Evolutionary conservation across 164 flowering plant species (phyloP).

Genomic region (Vitis labrusca): DNA sequence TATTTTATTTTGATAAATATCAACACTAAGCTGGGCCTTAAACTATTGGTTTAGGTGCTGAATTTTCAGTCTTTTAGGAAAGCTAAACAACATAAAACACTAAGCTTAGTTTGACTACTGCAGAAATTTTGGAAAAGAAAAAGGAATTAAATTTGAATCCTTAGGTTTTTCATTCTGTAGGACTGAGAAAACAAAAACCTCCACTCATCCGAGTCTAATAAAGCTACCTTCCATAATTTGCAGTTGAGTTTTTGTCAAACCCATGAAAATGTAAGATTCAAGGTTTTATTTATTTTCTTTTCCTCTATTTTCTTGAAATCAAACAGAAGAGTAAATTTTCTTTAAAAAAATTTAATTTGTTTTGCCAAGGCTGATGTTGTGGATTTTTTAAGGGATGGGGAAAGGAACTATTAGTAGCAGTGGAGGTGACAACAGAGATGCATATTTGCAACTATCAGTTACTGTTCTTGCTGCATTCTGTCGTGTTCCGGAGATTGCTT

Average conservation of each 20-base stretch:
- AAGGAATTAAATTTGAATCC: neutral
- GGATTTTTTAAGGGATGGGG: constrained; percentile 52
- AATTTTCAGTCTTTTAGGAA: too few relatives aligned
- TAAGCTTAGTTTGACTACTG: too few relatives aligned
- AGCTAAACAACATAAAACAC: too few relatives aligned
- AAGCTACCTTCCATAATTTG: too few relatives aligned
- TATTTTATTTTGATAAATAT: too few relatives aligned
- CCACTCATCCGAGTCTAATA: too few relatives aligned
- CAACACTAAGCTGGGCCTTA: too few relatives aligned
- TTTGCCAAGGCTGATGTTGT: neutral
- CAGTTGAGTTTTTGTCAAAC: too few relatives aligned
- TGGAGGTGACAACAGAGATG: constrained; percentile 52
- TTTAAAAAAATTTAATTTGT: too few relatives aligned
- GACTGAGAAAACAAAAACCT: neutral
- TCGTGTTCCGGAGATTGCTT: constrained; percentile 83
- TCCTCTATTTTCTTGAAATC: neutral
- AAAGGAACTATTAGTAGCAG: constrained; percentile 37
- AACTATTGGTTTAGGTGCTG: too few relatives aligned
- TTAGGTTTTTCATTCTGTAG: neutral
- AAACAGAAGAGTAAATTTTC: neutral
- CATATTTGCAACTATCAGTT: constrained; percentile 72
- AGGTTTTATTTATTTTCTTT: too few relatives aligned
- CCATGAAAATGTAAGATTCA: too few relatives aligned
- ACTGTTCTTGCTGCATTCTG: constrained; percentile 75
- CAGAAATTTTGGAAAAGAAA: neutral